Evolutionary conservation across 768 basidiomycete species (phyloP), one percentile per base, ranked within the genome.

Genomic region (Cytidiella melzeri): DNA sequence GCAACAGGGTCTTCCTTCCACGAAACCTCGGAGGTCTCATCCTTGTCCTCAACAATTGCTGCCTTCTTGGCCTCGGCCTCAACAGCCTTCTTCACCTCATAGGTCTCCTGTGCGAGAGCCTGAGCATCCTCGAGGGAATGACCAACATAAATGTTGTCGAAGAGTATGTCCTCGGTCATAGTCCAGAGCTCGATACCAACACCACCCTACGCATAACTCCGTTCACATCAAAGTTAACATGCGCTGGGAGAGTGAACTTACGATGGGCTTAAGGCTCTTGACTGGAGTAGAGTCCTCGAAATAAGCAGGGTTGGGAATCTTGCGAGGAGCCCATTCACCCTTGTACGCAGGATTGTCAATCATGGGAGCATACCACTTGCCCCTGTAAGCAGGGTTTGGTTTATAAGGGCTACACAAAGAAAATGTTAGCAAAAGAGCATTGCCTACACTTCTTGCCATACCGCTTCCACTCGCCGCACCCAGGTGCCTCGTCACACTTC

Each of bases 111-210:
- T 48, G 92, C 91, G 57, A 99, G 69, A 10, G 72, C 69, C 67
- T 87, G 82, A 54, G 96, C 96, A 52, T 95, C 92, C 34, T 81
- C 80, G 50, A 81, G 64, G 18, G 92, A 94, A 75, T 93, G 86
- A 51, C 93, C 93, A 51, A 99, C 68, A 73, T 92, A 98, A 63
- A 99, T 81, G 73, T 92, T 93, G 70, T 90, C 83, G 66, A 93
- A 94, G 58, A 93, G 76, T 59, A 93, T 93, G 63, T 90, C 85
- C 69, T 89, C 89, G 38, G 94, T 95, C 96, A 98, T 99, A 41
- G 95, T 95, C 96, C 96, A 99, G 59, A 98, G 83, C 70, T 99
- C 96, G 57, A 98, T 94, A 62, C 94, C 94, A 54, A 96, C 80
- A 70, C 92, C 93, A 57, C 91, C 89, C 86, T 88, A 51, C 13